Conservation (phyloP, 2,329 filamentous ascomycete genomes). For the Epichloe coenophiala region DNA sequence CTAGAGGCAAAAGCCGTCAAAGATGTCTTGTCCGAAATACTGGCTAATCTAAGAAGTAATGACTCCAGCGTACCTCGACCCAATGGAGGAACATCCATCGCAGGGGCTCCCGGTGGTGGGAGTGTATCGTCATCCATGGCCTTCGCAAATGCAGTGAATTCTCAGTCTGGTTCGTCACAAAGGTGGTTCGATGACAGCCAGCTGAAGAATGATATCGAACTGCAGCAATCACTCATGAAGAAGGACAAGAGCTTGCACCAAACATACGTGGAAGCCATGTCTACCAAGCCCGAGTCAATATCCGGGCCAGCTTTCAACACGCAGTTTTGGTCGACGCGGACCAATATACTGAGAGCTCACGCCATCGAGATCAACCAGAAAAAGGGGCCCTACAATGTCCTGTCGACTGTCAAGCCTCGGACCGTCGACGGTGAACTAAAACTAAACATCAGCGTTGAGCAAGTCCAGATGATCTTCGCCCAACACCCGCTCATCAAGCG, state of each 20-base stretch:
- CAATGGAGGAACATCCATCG: constrained; percentile 15
- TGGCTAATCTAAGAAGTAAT: constrained; percentile 51
- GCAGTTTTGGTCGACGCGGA: constrained; percentile 88
- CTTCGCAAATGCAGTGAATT: constrained; percentile 56
- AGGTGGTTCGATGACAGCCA: constrained; percentile 70
- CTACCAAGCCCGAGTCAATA: constrained; percentile 73
- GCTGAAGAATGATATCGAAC: constrained; percentile 61
- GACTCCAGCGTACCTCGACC: constrained; percentile 39
- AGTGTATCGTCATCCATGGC: constrained; percentile 58
- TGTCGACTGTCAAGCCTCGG: constrained; percentile 71
- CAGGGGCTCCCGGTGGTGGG: constrained; percentile 17
- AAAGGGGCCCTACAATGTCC: constrained; percentile 82
- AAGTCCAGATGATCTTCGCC: constrained; percentile 82
- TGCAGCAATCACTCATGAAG: constrained; percentile 82
- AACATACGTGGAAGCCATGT: constrained; percentile 75
- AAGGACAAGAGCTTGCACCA: constrained; percentile 62
- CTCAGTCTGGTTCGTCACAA: constrained; percentile 36
- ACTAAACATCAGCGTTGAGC: constrained; percentile 77
- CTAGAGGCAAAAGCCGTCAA: constrained; percentile 77
- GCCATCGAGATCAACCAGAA: constrained; percentile 80
- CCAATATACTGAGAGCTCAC: constrained; percentile 75
- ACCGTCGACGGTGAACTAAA: constrained; percentile 44
- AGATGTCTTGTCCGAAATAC: constrained; percentile 63
- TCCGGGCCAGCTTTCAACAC: constrained; percentile 69
- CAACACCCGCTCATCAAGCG: constrained; percentile 85